Conservation (phyloP, 192 early-diverging fungal species). For the Spinellus fusiger region DNA sequence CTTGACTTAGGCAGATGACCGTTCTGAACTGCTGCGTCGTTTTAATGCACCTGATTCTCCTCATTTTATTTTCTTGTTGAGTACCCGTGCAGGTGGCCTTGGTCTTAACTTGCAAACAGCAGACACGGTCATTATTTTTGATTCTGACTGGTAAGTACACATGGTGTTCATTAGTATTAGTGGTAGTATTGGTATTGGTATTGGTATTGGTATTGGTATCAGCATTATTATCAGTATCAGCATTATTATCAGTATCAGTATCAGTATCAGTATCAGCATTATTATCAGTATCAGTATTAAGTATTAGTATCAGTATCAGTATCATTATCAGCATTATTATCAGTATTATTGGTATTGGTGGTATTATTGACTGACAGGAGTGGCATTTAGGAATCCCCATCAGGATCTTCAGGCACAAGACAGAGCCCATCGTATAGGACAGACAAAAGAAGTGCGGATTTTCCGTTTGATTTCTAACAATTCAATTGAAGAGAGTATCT, state of each 20-base stretch:
- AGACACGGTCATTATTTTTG: slow-evolving; percentile 97
- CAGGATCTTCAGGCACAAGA: slow-evolving; percentile 98
- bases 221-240: neutral
- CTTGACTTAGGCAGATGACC: slow-evolving; percentile 62
- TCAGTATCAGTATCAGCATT: no score
- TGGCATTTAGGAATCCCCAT: slow-evolving; percentile 72
- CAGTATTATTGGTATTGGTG: neutral
- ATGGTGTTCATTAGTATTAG: neutral
- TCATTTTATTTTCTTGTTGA: slow-evolving; percentile 86
- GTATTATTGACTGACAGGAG: neutral
- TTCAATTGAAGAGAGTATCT: slow-evolving; percentile 91
- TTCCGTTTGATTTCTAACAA: slow-evolving; percentile 86
- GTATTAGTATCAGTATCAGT: no score
- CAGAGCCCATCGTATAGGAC: slow-evolving; percentile 99
- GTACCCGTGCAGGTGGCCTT: slow-evolving; percentile 93
- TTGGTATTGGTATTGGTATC: neutral
- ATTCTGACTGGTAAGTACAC: slow-evolving; percentile 83
- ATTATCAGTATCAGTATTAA: no score
- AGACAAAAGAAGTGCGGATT: slow-evolving; percentile 96
- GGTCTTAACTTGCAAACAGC: slow-evolving; percentile 95
- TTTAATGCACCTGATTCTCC: slow-evolving; percentile 82
- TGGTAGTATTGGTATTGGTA: neutral
- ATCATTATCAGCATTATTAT: neutral
- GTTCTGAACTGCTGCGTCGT: slow-evolving; percentile 65
- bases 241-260: neutral